Percentiles rank a stretch among this genome's conserved stretches.
Evolutionary conservation across 2,329 filamentous ascomycete species (phyloP).

Genomic region (Trichothecium sympodiale): DNA sequence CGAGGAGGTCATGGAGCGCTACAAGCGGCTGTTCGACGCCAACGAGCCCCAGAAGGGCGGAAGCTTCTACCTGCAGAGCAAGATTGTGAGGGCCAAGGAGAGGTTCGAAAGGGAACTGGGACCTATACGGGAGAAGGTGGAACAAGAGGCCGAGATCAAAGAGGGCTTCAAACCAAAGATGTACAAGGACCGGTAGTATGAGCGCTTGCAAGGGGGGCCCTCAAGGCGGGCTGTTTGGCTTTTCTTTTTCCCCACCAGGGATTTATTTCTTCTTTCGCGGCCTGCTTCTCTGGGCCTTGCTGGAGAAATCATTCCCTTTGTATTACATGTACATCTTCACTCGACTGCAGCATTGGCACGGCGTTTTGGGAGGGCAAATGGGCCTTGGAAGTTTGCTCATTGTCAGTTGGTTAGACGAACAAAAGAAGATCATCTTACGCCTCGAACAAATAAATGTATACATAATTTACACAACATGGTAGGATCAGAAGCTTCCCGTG

Average conservation of each 20-base stretch:
- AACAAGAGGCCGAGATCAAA: constrained; percentile 65
- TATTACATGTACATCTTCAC: constrained; percentile 39
- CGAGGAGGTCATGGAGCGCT: constrained; percentile 70
- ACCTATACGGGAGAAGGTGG: constrained; percentile 57
- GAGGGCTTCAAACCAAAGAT: constrained; percentile 92
- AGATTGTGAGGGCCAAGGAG: constrained; percentile 83
- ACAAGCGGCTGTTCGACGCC: constrained; percentile 88
- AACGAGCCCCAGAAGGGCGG: constrained; percentile 95
- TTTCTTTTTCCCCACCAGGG: too few relatives aligned
- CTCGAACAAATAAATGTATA: not conserved
- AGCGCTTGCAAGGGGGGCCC: too few relatives aligned
- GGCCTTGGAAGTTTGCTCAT: constrained; percentile 9
- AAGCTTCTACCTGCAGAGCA: constrained; percentile 97
- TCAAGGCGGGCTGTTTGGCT: too few relatives aligned
- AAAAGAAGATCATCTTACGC: constrained; percentile 11
- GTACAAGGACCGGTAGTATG: constrained; percentile 77
- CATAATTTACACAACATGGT: too few relatives aligned
- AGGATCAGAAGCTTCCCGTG: not conserved
- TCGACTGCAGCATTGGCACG: constrained; percentile 42
- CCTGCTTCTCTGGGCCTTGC: not conserved
- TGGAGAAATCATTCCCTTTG: constrained; percentile 12
- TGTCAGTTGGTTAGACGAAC: constrained; percentile 15
- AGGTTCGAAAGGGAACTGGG: constrained; percentile 80
- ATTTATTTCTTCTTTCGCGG: not conserved
- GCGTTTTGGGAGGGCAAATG: constrained; percentile 25